Evolutionary conservation across 2,329 filamentous ascomycete genomes (phyloP), one percentile per base, ranked within the genome.

Genomic region (Laburnicola sp.): DNA sequence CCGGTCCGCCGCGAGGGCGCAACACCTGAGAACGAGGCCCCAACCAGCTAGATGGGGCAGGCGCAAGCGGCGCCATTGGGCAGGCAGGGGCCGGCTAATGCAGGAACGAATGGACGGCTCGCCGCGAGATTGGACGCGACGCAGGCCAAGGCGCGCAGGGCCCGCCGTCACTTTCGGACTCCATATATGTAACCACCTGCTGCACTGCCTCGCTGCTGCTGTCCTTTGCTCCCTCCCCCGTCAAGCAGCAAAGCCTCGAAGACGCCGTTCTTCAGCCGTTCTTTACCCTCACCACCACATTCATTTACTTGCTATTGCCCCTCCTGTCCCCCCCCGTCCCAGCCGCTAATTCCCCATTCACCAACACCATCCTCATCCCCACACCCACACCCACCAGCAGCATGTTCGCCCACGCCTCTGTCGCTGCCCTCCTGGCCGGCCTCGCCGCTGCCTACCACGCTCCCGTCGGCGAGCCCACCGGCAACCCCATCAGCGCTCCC

Each of bases 401-500:
- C 38, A 73, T 73, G 71, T 68, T 68, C 64, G 50, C 62, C 62
- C 59, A 66, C 54, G 56, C 56, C 55, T 68, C 78, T 51, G 60
- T 80, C 61, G 69, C 81, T 57, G 68, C 77, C 54, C 70, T 84
- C 61, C 77, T 81, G 59, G 71, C 81, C 60, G 78, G 78, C 72
- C 72, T 84, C 52, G 77, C 80, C 56, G 68, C 67, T 53, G 68
- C 66, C 32, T 50, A 65, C 57, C 63, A 68, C 50, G 54, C 56
- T 31, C 58, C 69, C 16, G 62, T 67, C 44, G 63, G 60, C 56
- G 57, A 67, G 43, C 65, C 74, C 58, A 40, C 36, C 23, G 83
- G 82, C 64, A 86, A 86, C 70, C 73, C 83, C 45, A 81, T 86
- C 73, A 60, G 60, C 55, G 69, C 66, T 22, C 84, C 77, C 26